Conservation (phyloP, 768 basidiomycete species). For the Mycena metata region DNA sequence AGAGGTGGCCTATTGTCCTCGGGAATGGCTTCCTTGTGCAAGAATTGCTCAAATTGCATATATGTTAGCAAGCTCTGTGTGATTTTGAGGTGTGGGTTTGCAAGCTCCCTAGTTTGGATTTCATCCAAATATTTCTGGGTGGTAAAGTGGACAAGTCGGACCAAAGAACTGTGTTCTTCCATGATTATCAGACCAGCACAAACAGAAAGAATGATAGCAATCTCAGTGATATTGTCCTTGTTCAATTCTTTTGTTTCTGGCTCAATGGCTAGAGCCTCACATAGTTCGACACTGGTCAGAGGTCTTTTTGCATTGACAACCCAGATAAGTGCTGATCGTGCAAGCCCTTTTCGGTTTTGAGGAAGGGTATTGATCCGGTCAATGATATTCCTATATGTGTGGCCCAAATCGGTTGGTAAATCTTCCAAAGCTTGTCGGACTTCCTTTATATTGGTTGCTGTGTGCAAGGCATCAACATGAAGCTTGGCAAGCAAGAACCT, state of each 20-base stretch:
- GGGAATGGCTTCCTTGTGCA: too few species aligned
- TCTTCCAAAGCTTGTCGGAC: slow-evolving; percentile 5
- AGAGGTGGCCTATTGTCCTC: neutral
- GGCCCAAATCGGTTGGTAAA: slow-evolving; percentile 1
- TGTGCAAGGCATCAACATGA: neutral
- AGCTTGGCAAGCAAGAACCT: slow-evolving; percentile 25
- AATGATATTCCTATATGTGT: neutral
- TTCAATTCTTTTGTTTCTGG: neutral
- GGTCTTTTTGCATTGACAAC: slow-evolving; percentile 6
- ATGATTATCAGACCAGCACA: neutral
- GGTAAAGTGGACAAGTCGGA: slow-evolving; percentile 19
- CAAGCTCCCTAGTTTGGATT: neutral
- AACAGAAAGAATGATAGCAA: slow-evolving; percentile 1
- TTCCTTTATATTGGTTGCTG: neutral
- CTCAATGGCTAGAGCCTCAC: neutral
- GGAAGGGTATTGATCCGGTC: slow-evolving; percentile 1
- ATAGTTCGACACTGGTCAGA: neutral
- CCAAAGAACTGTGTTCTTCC: neutral
- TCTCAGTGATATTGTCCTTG: neutral
- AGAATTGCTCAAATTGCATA: neutral
- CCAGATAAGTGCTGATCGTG: neutral
- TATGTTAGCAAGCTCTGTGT: slow-evolving; percentile 2
- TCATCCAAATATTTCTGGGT: slow-evolving; percentile 1
- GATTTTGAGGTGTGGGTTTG: slow-evolving; percentile 3
- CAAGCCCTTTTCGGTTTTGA: neutral